A percentile compares a stretch with the other conserved stretches of the same genome.
These are phyloP conservation scores for Lachnellula suecica DNA, from an alignment of 2,329 filamentous ascomycete genomes.

Conservation along the genomic window DNA sequence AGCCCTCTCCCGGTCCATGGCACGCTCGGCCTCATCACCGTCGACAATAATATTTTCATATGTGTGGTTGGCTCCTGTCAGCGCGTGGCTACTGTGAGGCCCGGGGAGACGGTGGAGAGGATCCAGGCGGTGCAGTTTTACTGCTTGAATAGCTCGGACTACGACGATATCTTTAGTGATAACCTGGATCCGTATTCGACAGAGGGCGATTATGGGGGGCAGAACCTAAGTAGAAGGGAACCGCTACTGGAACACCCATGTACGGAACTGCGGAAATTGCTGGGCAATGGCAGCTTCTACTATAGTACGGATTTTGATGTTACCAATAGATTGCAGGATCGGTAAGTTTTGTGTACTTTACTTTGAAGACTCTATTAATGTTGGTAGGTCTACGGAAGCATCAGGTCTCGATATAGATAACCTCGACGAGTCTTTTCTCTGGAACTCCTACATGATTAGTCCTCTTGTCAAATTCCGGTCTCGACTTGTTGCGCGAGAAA, in stretches of 20 bases:
- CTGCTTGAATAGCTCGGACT: conserved; percentile 83
- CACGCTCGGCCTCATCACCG: conserved; percentile 82
- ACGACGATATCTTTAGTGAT: conserved; percentile 72
- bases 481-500: conserved; percentile 72
- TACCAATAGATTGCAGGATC: conserved; percentile 88
- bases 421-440: conserved; percentile 88
- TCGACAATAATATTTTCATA: conserved; percentile 83
- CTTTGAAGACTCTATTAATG: conserved; percentile 12
- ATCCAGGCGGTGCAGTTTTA: conserved; percentile 90
- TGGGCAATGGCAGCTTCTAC: conserved; percentile 94
- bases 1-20: conserved; percentile 76
- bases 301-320: conserved; percentile 98
- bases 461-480: conserved; percentile 88
- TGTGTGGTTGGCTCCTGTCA: conserved; percentile 80
- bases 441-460: conserved; percentile 98
- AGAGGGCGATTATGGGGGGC: conserved; percentile 44
- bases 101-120: conserved; percentile 84
- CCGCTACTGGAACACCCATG: conserved; percentile 81
- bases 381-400: conserved; percentile 66
- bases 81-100: conserved; percentile 79
- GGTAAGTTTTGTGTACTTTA: conserved; percentile 45
- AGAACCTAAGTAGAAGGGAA: conserved; percentile 59
- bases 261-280: conserved; percentile 83
- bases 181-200: conserved; percentile 30
- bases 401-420: conserved; percentile 87